Evolutionary conservation across 768 basidiomycete species (phyloP).

Genomic region (Pleurotus pulmonarius): DNA sequence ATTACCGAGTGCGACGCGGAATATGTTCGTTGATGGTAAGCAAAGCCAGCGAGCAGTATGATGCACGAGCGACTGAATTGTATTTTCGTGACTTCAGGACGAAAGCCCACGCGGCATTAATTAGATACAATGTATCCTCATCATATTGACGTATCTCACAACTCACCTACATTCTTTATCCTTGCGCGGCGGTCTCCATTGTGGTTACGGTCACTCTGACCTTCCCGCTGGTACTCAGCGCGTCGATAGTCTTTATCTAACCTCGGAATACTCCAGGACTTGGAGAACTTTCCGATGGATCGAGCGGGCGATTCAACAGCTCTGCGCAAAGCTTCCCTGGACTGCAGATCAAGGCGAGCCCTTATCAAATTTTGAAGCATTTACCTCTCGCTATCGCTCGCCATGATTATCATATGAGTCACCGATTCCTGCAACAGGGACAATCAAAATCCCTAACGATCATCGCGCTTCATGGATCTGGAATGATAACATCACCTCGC

Average conservation of each 20-base stretch:
- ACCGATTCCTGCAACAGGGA: no score
- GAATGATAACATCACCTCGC: no score
- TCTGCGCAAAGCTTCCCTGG: no score
- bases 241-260: background rate
- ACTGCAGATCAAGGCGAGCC: no score
- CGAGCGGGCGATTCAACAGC: no score
- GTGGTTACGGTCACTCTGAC: background rate
- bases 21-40: constrained; percentile 96
- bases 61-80: background rate
- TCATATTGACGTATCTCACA: background rate
- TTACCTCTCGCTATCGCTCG: no score
- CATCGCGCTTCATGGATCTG: no score
- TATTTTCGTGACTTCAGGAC: background rate
- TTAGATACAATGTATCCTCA: background rate
- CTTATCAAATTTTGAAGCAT: no score
- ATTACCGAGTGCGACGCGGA: constrained; percentile 88
- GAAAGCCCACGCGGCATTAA: background rate
- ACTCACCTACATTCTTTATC: background rate
- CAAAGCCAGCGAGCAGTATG: constrained; percentile 3
- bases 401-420: no score
- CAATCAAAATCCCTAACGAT: no score
- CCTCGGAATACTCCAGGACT: background rate
- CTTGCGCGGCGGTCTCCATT: background rate
- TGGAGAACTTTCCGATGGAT: no score
- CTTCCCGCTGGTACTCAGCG: background rate